Conservation (phyloP, 495 filamentous ascomycete species). For the Aspergillus leporis region DNA sequence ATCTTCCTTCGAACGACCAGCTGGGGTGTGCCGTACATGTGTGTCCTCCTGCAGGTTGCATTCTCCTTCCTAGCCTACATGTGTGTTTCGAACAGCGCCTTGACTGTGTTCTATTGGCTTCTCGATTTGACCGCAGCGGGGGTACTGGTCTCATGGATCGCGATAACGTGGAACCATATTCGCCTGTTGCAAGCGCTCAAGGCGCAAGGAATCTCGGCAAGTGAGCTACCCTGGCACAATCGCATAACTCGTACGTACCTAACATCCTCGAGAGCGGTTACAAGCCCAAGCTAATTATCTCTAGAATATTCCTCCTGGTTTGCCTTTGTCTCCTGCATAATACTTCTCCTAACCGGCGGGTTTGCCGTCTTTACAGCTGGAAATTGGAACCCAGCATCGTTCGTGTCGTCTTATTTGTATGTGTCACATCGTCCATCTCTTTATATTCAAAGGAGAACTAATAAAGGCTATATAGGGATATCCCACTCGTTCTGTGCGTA, state of each 20-base stretch:
- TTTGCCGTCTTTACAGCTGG: constrained; percentile 58
- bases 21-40: constrained; percentile 62
- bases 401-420: constrained; percentile 42
- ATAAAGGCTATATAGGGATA: constrained; percentile 28
- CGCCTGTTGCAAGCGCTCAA: constrained; percentile 54
- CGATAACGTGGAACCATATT: constrained; percentile 56
- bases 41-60: constrained; percentile 50
- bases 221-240: constrained; percentile 56
- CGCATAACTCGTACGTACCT: constrained; percentile 21
- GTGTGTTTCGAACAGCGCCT: constrained; percentile 54
- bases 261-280: neutral
- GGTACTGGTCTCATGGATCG: constrained; percentile 56
- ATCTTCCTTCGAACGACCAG: constrained; percentile 57
- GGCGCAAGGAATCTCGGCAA: constrained; percentile 45
- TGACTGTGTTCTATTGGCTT: constrained; percentile 63
- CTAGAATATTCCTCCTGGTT: constrained; percentile 54
- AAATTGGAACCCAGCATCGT: constrained; percentile 34
- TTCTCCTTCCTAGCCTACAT: constrained; percentile 62
- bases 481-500: constrained; percentile 45
- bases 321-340: constrained; percentile 48
- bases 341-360: constrained; percentile 60
- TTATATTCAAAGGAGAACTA: neutral
- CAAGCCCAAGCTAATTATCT: constrained; percentile 12
- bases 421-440: constrained; percentile 2
- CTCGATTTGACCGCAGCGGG: constrained; percentile 56